Evolutionary conservation across 179 eudicot species (phyloP).

Genomic region (Beta macrorhiza): DNA sequence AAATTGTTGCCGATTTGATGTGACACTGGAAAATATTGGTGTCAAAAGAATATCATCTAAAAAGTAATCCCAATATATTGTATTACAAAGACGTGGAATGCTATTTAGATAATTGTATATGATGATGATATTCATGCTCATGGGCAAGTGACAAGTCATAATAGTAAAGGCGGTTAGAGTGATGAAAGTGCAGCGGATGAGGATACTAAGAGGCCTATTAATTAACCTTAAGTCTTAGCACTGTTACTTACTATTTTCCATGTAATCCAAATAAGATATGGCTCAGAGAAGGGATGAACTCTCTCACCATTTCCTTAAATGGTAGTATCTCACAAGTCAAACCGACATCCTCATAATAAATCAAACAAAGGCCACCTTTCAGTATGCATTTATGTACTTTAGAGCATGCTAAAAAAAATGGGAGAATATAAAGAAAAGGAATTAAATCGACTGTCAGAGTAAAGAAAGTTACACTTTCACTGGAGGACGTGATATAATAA

Average conservation of each 20-base stretch:
- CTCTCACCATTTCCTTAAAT: background rate
- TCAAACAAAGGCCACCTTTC: background rate
- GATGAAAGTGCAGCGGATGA: too few species aligned
- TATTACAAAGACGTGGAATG: too few species aligned
- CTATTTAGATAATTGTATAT: too few species aligned
- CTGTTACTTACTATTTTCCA: too few species aligned
- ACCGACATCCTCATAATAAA: background rate
- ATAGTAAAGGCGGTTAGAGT: too few species aligned
- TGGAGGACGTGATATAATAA: slow-evolving; percentile 81
- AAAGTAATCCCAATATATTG: too few species aligned
- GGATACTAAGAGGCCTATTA: too few species aligned
- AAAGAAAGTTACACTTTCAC: slow-evolving; percentile 60
- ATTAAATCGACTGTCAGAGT: slow-evolving; percentile 9
- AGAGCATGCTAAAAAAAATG: background rate
- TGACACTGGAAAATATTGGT: background rate
- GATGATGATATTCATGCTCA: too few species aligned
- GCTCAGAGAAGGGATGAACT: background rate
- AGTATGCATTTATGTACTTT: background rate
- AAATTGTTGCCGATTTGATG: background rate
- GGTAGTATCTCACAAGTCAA: background rate
- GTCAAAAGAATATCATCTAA: background rate
- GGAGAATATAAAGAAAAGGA: background rate
- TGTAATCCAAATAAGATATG: background rate
- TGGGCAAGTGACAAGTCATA: too few species aligned
- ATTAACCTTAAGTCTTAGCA: too few species aligned